Evolutionary conservation across 2,329 filamentous ascomycete species (phyloP), one percentile per base, ranked within the genome.

Genomic region (Paraconiothyrium brasiliense): DNA sequence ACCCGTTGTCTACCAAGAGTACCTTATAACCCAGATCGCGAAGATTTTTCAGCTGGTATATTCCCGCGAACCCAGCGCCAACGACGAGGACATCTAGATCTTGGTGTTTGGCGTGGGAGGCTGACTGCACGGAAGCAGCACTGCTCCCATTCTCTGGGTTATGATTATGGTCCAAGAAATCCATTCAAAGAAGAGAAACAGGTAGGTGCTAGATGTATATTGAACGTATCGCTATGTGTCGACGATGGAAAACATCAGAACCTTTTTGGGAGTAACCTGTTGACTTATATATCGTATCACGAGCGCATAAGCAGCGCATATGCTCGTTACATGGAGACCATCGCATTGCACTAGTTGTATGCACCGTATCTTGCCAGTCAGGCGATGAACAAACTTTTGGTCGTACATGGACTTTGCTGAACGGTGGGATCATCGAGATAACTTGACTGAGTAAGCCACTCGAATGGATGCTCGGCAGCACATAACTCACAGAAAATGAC

Each of bases 31-130:
- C 69, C 27, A 58, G 48, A n/a, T 74, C 65, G 24, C 67, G 71
- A 11, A 76, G 59, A 2, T 37, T 59, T 58, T 73, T 69, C 24
- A 74, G 65, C 27, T 69, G 66, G 56, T 74, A 75, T 22, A 73
- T 59, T 13, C 74, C 74, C 8, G 67, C 67, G 44, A 76, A 75
- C 1, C 74, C 73, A 24, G 70, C 69, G 10, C 72, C 72, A 8
- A 75, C 67, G 10, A 76, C 61, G 4, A 75, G 56, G 10, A 67
- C 70, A 39, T 75, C 72, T 37, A 70, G 61, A 9, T 70, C 58
- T 8, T 63, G 49, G 44, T 49, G 41, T 27, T 27, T 22, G 35
- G 9, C 20, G 24, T 30, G 32, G 8, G 13, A 35, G 3, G 13
- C 34, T 51, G 32, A 20, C 9, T 9, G 32, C n/a, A 1, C n/a